Percentiles rank a stretch among this genome's conserved stretches.
phyloP scores from a whole-genome alignment of 371 early-diverging fungal genomes.

The Actinomortierella ambigua region DNA sequence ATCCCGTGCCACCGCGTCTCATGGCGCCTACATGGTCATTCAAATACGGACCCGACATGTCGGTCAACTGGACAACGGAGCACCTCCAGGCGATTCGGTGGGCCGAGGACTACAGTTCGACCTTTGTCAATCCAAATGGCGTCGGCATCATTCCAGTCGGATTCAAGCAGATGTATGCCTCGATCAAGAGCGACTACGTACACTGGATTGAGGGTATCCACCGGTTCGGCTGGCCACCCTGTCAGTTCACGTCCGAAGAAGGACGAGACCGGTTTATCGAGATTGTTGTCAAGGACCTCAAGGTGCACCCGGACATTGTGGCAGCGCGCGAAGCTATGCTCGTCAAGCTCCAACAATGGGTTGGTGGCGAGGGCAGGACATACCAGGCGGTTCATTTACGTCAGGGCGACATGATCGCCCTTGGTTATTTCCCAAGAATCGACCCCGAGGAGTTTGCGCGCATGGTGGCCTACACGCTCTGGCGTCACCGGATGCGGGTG shows the following conservation, averaged over 20 bases:
- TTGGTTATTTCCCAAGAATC: too few relatives aligned
- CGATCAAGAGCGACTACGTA: background rate
- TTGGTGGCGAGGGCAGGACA: too few relatives aligned
- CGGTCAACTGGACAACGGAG: background rate
- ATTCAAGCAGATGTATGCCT: conserved; percentile 1
- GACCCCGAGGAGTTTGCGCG: too few relatives aligned
- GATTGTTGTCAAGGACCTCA: background rate
- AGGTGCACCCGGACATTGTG: background rate
- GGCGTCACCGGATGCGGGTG: background rate
- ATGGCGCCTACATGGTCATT: background rate
- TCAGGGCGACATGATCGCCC: too few relatives aligned
- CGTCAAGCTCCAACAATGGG: background rate
- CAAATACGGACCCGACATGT: background rate
- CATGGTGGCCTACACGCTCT: background rate
- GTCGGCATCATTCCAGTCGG: background rate
- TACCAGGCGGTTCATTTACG: too few relatives aligned
- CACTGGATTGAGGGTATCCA: conserved; percentile 1
- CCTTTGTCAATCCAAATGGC: background rate
- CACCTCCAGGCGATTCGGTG: background rate
- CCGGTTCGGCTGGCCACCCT: background rate
- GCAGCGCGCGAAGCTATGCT: background rate
- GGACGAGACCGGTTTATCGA: background rate
- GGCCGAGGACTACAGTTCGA: background rate
- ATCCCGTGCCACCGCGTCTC: too few relatives aligned
- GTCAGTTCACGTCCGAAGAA: background rate